Conservation (phyloP, 768 basidiomycete genomes). For the Tubosaeta brunneosetosa region DNA sequence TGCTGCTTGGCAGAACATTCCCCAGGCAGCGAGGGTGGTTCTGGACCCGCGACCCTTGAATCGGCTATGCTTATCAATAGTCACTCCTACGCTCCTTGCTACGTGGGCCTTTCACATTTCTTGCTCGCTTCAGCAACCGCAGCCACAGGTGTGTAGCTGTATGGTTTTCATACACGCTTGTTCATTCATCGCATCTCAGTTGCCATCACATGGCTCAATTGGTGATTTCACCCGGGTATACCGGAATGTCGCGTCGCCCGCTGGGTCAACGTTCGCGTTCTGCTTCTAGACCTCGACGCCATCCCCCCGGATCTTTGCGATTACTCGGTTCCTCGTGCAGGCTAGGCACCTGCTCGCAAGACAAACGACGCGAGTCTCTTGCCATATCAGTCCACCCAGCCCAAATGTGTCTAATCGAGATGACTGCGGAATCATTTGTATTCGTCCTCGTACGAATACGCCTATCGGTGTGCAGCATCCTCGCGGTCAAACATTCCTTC, state of each 20-base stretch:
- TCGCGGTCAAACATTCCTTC: not conserved
- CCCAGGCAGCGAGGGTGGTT: not conserved
- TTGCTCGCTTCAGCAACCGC: conserved; percentile 3
- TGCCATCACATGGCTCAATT: not conserved
- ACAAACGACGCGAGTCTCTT: conserved; percentile 6
- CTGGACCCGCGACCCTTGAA: conserved; percentile 1
- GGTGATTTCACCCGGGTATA: not conserved
- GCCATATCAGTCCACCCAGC: conserved; percentile 2
- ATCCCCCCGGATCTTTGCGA: conserved; percentile 1
- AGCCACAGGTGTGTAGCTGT: not conserved
- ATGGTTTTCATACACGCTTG: not conserved
- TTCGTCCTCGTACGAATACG: not conserved
- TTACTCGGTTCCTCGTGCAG: not conserved
- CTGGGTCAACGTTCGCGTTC: not conserved
- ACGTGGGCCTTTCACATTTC: not conserved
- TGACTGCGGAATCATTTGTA: conserved; percentile 10
- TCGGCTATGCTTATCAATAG: conserved; percentile 3
- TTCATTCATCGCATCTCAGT: conserved; percentile 4
- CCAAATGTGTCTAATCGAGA: conserved; percentile 10
- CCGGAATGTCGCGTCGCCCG: not conserved
- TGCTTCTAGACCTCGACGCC: conserved; percentile 10
- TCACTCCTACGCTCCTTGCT: conserved; percentile 1
- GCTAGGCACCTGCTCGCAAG: not conserved
- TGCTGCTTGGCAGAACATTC: not conserved
- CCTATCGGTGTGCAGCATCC: not conserved